Evolutionary conservation across 345 rosid species (phyloP), one percentile per base, ranked within the genome.

Genomic region (Schrenkiella parvula): DNA sequence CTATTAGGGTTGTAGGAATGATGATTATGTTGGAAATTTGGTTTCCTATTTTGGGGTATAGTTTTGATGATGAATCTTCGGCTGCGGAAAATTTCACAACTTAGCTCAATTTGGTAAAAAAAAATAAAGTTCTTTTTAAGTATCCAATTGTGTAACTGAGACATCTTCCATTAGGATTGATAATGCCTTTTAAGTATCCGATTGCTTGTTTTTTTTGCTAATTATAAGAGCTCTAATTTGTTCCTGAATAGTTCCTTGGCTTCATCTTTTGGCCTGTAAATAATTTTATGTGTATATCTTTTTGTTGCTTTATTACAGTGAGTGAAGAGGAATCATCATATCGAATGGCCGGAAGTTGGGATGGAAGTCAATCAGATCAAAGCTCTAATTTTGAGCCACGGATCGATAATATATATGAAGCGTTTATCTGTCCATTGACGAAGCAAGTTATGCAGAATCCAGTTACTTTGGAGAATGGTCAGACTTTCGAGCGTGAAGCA

Each of bases 371-470:
- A 58, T 91, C 96, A 11, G 95, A 91, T 25, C 89, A 83, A 9
- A 95, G 95, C 81, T 68, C 81, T 74, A 78, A 75, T 6, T 84
- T 84, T 26, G 97, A 88, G 69, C 87, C 87, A 67, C 84, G 82
- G 71, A 67, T 87, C 14, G 97, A 91, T 73, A 90, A 91, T 28
- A 74, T 91, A 14, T 95, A 91, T 51, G 99, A 95, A 74, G 73
- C 99, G 6, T 89, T 95, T 77, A 79, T 95, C 56, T 95, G 99
- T 80, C 97, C 97, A 54, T 83, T 95, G 44, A 91, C 99, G 14
- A 95, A 91, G 71, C 84, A 89, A 79, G 86, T 95, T 14, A 95
- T 95, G 99, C 80, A 66, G 0, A 84, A 95, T 66, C 97, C 99
- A 12, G 97, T 95, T n/a, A 81, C 93, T 2, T 53, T 89, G 35